Base-by-base conservation (phyloP, 305 asterid genomes). In the Withania somnifera region DNA sequence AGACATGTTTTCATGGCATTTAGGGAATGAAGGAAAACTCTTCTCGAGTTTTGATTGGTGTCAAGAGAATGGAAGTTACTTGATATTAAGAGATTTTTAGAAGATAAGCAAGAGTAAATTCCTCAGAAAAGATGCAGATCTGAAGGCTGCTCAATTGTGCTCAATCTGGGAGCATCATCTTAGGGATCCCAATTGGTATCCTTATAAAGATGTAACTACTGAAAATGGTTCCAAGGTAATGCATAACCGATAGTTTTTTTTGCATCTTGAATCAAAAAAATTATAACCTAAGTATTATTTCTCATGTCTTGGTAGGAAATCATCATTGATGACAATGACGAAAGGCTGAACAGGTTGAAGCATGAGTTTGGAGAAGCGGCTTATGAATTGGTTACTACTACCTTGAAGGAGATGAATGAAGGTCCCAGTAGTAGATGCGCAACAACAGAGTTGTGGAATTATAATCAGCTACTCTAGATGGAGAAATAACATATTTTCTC, bases 31-130 rank as follows among this genome's bases (percentile, higher is more conserved):
- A 6, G 78, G 82, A 69, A 20, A 34, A 28, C 9, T 1, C 82
- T 34, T 51, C 84, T 56, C 78, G 64, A 36, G 75, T 81, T 28
- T 13, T 53, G 81, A 84, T 88, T 14, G 82, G 87, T 14, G 60
- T 86, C 61, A 88, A 86, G 85, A 84, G 64, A 84, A 67, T 86
- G 85, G 89, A 89, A 38, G 89, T 79, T 42, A 0, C 40, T 88
- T 11, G 83, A 88, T 42, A 0, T 2, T 11, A 66, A 26, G 22
- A 73, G 79, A 14, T 88, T 86, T 1, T 67, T 7, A 34, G 15
- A 52, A 32, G 47, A 84, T 85, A 28, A 60, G 71, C 17, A 80
- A 68, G 80, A 40, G 28, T 19, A 82, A 17, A 56, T 47, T 40
- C 38, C 11, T 66, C 11, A 54, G 58, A 34, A 3, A 26, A 28